phyloP scores from a whole-genome alignment of 2,329 filamentous ascomycete genomes.

The Monosporascus sp. region DNA sequence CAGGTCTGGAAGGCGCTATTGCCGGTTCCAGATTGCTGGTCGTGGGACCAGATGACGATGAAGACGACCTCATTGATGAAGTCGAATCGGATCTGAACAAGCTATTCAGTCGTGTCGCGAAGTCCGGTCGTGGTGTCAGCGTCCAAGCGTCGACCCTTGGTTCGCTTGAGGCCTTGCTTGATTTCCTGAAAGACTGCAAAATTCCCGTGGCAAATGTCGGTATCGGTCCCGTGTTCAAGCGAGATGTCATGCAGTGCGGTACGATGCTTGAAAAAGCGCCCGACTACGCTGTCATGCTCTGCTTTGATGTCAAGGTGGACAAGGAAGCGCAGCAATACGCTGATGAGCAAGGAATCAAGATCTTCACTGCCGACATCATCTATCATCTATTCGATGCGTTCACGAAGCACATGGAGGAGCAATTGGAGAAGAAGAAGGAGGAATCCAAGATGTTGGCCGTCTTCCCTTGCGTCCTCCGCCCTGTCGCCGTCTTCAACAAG shows the following conservation, averaged over 20 bases:
- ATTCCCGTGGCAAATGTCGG: conserved; percentile 97
- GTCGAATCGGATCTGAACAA: conserved; percentile 92
- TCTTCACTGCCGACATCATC: conserved; percentile 98
- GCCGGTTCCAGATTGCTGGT: conserved; percentile 93
- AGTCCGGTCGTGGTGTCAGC: conserved; percentile 87
- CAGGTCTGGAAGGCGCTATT: conserved; percentile 92
- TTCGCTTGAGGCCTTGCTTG: conserved; percentile 89
- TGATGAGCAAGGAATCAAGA: conserved; percentile 90
- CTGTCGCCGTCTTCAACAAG: conserved; percentile 98
- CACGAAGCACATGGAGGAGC: conserved; percentile 85
- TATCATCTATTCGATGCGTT: conserved; percentile 98
- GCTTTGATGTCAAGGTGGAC: conserved; percentile 99
- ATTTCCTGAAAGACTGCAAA: conserved; percentile 93
- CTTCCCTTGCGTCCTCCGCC: conserved; percentile 87
- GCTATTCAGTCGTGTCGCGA: conserved; percentile 86
- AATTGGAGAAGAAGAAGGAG: conserved; percentile 89
- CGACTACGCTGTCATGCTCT: conserved; percentile 98
- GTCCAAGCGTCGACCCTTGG: conserved; percentile 97
- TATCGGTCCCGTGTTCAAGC: conserved; percentile 96
- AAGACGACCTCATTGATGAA: conserved; percentile 94
- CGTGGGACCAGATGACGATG: conserved; percentile 90
- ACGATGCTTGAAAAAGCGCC: conserved; percentile 95
- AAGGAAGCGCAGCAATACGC: conserved; percentile 91
- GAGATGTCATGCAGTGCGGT: conserved; percentile 91
- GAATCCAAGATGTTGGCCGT: conserved; percentile 93